These are phyloP conservation scores for Saccharomycopsis hybrid DNA, from an alignment of 1,139 yeast genomes.

Conservation along the genomic window DNA sequence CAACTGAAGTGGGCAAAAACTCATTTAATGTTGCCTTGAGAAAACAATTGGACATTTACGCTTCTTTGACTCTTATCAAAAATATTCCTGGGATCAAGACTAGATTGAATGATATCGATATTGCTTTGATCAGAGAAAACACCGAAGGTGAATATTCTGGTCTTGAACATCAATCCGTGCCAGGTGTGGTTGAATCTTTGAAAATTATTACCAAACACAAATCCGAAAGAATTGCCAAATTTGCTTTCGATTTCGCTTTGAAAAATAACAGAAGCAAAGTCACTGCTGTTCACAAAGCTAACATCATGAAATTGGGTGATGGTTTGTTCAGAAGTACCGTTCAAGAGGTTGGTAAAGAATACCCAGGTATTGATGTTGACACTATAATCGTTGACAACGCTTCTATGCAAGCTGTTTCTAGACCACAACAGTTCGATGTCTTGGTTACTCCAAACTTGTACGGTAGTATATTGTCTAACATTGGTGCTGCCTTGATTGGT, in stretches of 20 bases:
- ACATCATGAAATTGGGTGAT: slow-evolving; percentile 98
- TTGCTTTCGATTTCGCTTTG: slow-evolving; percentile 92
- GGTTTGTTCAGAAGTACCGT: slow-evolving; percentile 96
- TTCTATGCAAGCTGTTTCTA: slow-evolving; percentile 97
- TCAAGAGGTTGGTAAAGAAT: slow-evolving; percentile 75
- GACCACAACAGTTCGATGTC: slow-evolving; percentile 97
- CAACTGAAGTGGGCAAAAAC: slow-evolving; percentile 68
- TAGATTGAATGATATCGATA: slow-evolving; percentile 80
- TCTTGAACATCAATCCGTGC: slow-evolving; percentile 93
- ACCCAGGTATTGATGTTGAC: slow-evolving; percentile 76
- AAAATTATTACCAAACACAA: slow-evolving; percentile 92
- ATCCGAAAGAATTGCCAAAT: slow-evolving; percentile 95
- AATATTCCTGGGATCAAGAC: slow-evolving; percentile 93
- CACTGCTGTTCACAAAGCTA: slow-evolving; percentile 98
- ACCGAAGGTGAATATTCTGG: slow-evolving; percentile 99
- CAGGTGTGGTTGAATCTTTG: slow-evolving; percentile 95
- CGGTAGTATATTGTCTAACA: slow-evolving; percentile 95
- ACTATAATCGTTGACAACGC: slow-evolving; percentile 98
- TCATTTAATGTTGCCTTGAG: slow-evolving; percentile 94
- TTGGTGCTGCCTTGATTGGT: slow-evolving; percentile 97
- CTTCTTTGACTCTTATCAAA: slow-evolving; percentile 88
- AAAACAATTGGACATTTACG: slow-evolving; percentile 92
- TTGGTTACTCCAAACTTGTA: slow-evolving; percentile 96
- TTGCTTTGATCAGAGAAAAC: slow-evolving; percentile 95
- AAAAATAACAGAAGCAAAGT: slow-evolving; percentile 89